These are phyloP conservation scores for Cordyceps farinosa DNA, from an alignment of 2,329 filamentous ascomycete species.

Conservation along the genomic window DNA sequence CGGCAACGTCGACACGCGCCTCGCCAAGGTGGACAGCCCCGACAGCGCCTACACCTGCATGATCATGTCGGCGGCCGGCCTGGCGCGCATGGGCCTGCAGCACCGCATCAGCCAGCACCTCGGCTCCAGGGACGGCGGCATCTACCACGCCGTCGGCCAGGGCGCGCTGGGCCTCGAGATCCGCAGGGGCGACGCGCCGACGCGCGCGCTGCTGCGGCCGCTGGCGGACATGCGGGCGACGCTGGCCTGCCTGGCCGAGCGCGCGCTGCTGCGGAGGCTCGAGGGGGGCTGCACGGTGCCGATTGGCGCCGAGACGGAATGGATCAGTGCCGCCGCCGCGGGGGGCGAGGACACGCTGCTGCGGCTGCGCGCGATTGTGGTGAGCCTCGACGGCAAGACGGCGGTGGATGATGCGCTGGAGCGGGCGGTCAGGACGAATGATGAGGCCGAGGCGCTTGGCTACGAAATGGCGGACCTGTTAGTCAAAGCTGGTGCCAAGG, in stretches of 20 bases:
- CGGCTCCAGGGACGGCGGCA: conserved; percentile 65
- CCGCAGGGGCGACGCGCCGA: conserved; percentile 63
- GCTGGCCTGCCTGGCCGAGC: conserved; percentile 72
- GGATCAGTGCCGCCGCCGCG: conserved; percentile 44
- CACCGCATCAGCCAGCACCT: conserved; percentile 77
- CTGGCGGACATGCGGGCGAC: conserved; percentile 64
- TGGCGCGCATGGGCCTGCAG: conserved; percentile 69
- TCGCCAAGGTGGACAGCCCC: conserved; percentile 79
- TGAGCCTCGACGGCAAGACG: conserved; percentile 76
- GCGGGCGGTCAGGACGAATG: conserved; percentile 55
- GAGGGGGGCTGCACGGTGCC: conserved; percentile 96
- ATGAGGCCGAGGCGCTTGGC: conserved; percentile 76
- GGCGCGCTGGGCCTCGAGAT: conserved; percentile 86
- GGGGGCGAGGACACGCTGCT: conserved; percentile 52
- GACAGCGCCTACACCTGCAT: conserved; percentile 72
- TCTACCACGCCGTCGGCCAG: conserved; percentile 91
- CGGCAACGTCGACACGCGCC: conserved; percentile 85
- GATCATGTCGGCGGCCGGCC: conserved; percentile 83
- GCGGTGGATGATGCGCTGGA: conserved; percentile 66
- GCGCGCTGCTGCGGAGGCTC: conserved; percentile 77
- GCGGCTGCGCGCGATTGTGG: conserved; percentile 72
- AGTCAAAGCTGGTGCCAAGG: conserved; percentile 71
- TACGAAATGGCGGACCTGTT: conserved; percentile 68
- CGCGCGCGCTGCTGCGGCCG: conserved; percentile 56
- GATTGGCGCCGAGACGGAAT: conserved; percentile 84